Evolutionary conservation across 805 yeast species (phyloP), one percentile per base, ranked within the genome.

Genomic region (Ogataea nitratoaversa): DNA sequence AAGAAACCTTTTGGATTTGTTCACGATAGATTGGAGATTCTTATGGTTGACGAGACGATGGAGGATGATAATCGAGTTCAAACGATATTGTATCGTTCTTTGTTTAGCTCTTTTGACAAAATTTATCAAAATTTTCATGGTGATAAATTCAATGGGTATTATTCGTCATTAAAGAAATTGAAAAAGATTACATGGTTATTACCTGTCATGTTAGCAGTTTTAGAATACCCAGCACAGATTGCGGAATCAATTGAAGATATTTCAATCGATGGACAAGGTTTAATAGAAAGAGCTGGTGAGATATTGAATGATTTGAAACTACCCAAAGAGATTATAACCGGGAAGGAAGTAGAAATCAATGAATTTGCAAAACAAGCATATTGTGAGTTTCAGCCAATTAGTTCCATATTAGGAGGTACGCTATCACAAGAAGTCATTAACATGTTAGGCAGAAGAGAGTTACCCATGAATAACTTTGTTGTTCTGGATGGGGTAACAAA

Each of bases 381-480:
- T 46, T 62, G 87, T 2, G 95, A 89, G 54, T 76, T 84, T 49
- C 74, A 88, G 9, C 96, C 97, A 1, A 81, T 82, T 0, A 79
- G 93, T 4, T 95, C 98, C 0, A 76, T 93, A 2, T 50, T 91
- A 6, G 99, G 98, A 5, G 99, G 98, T 1, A 73, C 87, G 1
- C 62, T 91, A 19, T 84, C 95, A 2, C 99, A 93, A 62, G 96
- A 90, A 58, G 82, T 88, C 12, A 84, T 93, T 34, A 93, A 93
- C 63, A 78, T 73, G 40, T 62, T 91, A 38, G 83, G 93, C 32
- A 76, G 76, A 49, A 78, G 81, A 49, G 89, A 86, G 51, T 71
- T 79, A 31, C 95, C 97, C 3, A 70, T 90, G 29, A 90, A 88
- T 57, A 93, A 93, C 57, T 70, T 86, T 38, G 70, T 85, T 48